Conservation (phyloP, 306 rosid genomes). For the Hylodesmum podocarpum region DNA sequence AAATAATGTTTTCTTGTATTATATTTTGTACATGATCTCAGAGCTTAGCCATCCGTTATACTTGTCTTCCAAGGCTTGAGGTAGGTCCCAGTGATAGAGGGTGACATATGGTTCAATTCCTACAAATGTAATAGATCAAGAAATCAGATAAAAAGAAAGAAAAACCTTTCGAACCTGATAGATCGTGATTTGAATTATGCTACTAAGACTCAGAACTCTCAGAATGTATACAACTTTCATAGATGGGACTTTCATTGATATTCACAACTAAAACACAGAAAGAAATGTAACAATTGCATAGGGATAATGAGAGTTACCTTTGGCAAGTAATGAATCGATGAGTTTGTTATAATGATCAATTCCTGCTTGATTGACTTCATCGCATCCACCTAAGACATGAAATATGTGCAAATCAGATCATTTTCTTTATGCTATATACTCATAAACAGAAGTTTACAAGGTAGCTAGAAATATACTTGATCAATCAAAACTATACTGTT, state of each 20-base stretch:
- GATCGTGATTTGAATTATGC: neutral
- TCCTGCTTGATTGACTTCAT: slow-evolving; percentile 71
- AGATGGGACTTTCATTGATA: neutral
- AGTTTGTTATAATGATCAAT: slow-evolving; percentile 78
- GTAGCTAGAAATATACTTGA: slow-evolving; percentile 4
- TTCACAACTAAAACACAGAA: neutral
- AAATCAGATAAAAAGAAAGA: neutral
- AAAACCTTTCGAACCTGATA: neutral
- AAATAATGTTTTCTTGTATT: too few relatives aligned
- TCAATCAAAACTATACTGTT: neutral
- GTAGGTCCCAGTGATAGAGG: slow-evolving; percentile 93
- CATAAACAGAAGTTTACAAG: neutral
- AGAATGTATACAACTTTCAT: neutral
- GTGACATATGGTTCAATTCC: slow-evolving; percentile 92
- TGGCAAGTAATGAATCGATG: slow-evolving; percentile 69
- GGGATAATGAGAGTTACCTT: slow-evolving; percentile 39
- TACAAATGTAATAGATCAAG: slow-evolving; percentile 27
- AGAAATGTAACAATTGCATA: neutral
- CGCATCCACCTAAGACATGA: slow-evolving; percentile 65
- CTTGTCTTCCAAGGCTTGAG: slow-evolving; percentile 85
- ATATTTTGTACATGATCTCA: slow-evolving; percentile 58
- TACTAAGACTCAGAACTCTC: neutral
- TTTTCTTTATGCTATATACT: neutral
- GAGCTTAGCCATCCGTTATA: slow-evolving; percentile 83
- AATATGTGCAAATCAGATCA: neutral